Evolutionary conservation across 1,284 basidiomycete species (phyloP).

Genomic region (Cutaneotrichosporon cutaneum): DNA sequence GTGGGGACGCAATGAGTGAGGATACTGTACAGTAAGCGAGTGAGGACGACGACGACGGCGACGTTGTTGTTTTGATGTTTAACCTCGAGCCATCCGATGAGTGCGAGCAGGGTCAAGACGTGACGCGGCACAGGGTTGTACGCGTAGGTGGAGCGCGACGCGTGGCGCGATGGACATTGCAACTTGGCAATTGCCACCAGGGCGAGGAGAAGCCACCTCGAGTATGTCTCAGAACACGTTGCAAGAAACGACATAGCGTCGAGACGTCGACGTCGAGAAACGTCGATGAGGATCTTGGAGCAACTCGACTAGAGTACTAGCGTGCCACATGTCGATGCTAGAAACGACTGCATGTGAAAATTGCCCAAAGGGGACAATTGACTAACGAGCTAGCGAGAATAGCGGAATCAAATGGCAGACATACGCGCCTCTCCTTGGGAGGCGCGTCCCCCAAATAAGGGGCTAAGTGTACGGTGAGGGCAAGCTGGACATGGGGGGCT

Average conservation of each 20-base stretch:
- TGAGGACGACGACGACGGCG: neutral
- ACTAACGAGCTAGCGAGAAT: neutral
- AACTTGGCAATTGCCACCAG: neutral
- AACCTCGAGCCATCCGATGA: neutral
- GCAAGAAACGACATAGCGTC: neutral
- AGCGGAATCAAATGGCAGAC: slow-evolving; percentile 3
- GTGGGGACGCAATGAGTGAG: neutral
- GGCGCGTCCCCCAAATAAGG: slow-evolving; percentile 6
- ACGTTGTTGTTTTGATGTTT: neutral
- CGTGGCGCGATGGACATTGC: neutral
- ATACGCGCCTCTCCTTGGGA: neutral
- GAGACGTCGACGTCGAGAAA: neutral
- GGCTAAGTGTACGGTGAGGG: neutral
- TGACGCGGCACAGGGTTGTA: neutral
- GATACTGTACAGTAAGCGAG: neutral
- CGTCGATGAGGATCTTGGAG: neutral
- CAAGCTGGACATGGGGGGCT: neutral
- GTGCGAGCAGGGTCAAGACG: neutral
- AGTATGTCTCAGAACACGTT: neutral
- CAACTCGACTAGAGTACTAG: neutral
- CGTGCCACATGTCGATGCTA: too few species aligned
- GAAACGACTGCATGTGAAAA: neutral
- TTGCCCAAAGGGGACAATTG: slow-evolving; percentile 5
- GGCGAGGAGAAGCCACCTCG: neutral
- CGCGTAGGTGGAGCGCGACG: slow-evolving; percentile 1